Base-by-base conservation (phyloP, 2,329 filamentous ascomycete genomes). In the Piedraia hortae region DNA sequence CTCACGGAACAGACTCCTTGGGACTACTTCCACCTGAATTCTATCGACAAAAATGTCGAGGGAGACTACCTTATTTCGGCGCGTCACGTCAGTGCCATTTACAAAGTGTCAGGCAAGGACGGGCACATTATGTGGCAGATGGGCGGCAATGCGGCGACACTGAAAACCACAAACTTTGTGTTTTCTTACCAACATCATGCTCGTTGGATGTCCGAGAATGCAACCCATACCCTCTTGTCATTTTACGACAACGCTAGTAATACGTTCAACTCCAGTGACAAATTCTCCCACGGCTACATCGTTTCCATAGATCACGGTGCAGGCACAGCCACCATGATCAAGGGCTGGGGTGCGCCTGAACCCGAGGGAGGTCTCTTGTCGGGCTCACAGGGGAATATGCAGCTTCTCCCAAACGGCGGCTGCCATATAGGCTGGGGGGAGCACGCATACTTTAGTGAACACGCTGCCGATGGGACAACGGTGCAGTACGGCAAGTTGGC, bases 391-490 rank as follows among this genome's bases (percentile, higher is more conserved):
- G 54, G 53, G 1, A 54, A 48, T 26, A 51, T 56, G 14, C 60
- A 67, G 29, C 32, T 59, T 4, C 46, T 66, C 0, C 48, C 54
- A 0, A 52, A 53, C 23, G 54, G 54, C 15, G 55, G 60, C 26
- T 50, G 51, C 4, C 41, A 65, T 18, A 51, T 65, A 15, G 56
- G 57, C 28, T 66, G 59, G 59, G 59, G 61, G 4, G 41, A 50
- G 26, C 35, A 42, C 14, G 35, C 39, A 1, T 42, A 48, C 19
- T 45, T 45, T n/a, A 50, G 48, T 4, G 49, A 53, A 24, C 34
- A 55, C 31, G 44, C 44, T 0, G 31, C 42, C 2, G 47, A 53
- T n/a, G 59, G 59, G 5, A 38, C 47, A 5, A 36, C 53, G 3
- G 42, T 64, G 10, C 60, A 60, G 44, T 54, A 63, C 26, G 47